Conservation (phyloP, 2,329 filamentous ascomycete species). For the Arthrinium phaeospermum region DNA sequence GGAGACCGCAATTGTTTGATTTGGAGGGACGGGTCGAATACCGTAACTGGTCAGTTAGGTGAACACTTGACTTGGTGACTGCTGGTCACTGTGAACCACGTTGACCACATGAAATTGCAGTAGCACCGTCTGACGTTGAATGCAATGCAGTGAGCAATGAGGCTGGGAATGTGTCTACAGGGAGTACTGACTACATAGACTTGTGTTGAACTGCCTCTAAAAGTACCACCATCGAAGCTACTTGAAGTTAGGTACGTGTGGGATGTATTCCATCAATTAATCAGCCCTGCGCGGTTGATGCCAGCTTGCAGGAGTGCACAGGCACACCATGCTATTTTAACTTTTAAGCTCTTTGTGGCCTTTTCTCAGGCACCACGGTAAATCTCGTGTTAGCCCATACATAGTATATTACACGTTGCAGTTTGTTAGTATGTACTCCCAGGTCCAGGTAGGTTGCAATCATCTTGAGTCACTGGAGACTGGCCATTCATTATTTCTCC, state of each 20-base stretch:
- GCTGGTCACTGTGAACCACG: not conserved
- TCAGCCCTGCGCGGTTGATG: constrained; percentile 2
- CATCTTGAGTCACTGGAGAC: not conserved
- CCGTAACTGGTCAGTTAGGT: too few relatives aligned
- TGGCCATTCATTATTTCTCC: not conserved
- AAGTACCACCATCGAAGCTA: not conserved
- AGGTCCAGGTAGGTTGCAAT: not conserved
- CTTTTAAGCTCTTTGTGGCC: constrained; percentile 10
- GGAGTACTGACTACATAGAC: not conserved
- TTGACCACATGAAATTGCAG: not conserved
- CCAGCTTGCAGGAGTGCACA: constrained; percentile 5
- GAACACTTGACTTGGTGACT: too few relatives aligned
- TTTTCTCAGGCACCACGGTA: not conserved
- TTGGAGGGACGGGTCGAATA: too few relatives aligned
- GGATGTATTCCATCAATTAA: not conserved
- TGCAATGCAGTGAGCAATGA: constrained; percentile 10
- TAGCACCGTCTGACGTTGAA: not conserved
- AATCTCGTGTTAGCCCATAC: not conserved
- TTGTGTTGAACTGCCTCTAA: not conserved
- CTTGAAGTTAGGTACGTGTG: not conserved
- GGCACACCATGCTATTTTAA: constrained; percentile 8
- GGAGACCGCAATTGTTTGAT: not conserved
- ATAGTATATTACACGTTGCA: not conserved
- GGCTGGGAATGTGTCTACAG: not conserved
- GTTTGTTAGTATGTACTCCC: not conserved